Conservation (phyloP, 257 asterid species). For the Solanum appendiculatum region DNA sequence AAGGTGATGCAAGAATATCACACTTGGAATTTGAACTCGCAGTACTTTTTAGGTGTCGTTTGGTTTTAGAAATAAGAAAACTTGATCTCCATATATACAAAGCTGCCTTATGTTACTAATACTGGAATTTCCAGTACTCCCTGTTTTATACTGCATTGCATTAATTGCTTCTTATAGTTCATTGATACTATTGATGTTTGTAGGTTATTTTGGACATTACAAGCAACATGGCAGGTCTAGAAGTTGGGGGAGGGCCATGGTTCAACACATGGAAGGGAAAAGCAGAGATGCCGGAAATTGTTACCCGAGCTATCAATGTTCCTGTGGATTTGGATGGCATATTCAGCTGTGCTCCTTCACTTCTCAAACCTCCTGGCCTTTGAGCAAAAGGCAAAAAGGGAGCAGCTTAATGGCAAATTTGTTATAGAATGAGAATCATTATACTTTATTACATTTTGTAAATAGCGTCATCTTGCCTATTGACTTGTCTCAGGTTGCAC, state of each 20-base stretch:
- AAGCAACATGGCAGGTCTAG: constrained; percentile 89
- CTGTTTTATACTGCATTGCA: neutral
- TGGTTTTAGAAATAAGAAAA: neutral
- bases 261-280: constrained; percentile 75
- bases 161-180: neutral
- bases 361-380: constrained; percentile 90
- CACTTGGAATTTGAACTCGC: neutral
- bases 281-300: constrained; percentile 51
- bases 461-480: neutral
- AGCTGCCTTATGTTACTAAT: neutral
- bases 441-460: neutral
- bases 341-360: constrained; percentile 53
- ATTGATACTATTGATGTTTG: neutral
- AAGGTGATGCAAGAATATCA: neutral
- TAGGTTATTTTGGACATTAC: constrained; percentile 79
- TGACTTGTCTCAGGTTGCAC: neutral
- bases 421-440: neutral
- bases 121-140: neutral
- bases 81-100: neutral
- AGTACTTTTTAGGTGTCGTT: neutral
- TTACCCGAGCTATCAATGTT: constrained; percentile 37
- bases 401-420: neutral
- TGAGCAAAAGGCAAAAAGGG: constrained; percentile 6
- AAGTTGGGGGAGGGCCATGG: constrained; percentile 99
- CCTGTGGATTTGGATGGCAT: constrained; percentile 71